phyloP scores from a whole-genome alignment of 176 grass and related monocot species.

The Oryza coarctata region DNA sequence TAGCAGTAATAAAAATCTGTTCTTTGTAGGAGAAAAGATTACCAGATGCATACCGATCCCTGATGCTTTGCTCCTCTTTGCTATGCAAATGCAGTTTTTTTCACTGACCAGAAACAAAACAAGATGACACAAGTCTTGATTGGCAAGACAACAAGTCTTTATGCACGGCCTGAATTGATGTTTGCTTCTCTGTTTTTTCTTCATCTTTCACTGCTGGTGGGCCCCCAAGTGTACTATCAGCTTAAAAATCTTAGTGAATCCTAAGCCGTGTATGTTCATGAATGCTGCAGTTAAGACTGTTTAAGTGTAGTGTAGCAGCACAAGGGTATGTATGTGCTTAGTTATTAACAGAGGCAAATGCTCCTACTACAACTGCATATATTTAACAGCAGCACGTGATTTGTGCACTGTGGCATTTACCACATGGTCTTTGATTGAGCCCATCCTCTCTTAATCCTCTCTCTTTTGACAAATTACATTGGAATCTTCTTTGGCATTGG shows the following conservation, averaged over 20 bases:
- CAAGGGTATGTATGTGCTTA: neutral
- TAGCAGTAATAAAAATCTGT: neutral
- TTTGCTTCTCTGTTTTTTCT: neutral
- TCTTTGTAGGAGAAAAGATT: neutral
- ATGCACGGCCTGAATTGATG: neutral
- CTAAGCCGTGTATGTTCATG: neutral
- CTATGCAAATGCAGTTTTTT: conserved; percentile 5
- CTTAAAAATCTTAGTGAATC: conserved; percentile 15
- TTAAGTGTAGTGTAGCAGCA: conserved; percentile 2
- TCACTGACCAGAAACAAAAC: conserved; percentile 17
- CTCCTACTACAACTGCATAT: neutral
- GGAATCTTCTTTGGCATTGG: neutral
- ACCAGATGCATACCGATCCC: neutral
- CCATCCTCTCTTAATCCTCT: neutral
- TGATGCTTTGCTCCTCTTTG: neutral
- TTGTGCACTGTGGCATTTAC: conserved; percentile 1
- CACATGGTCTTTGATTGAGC: neutral
- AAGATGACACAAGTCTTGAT: conserved; percentile 10
- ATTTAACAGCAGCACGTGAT: conserved; percentile 11
- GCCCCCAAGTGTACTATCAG: neutral
- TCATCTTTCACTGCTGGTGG: neutral
- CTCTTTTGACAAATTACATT: neutral
- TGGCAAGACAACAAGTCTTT: conserved; percentile 9
- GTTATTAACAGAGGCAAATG: neutral
- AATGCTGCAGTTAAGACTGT: conserved; percentile 5